Conservation (phyloP, 352 stramenopile genomes). For the Phytopythium mirpurense region DNA sequence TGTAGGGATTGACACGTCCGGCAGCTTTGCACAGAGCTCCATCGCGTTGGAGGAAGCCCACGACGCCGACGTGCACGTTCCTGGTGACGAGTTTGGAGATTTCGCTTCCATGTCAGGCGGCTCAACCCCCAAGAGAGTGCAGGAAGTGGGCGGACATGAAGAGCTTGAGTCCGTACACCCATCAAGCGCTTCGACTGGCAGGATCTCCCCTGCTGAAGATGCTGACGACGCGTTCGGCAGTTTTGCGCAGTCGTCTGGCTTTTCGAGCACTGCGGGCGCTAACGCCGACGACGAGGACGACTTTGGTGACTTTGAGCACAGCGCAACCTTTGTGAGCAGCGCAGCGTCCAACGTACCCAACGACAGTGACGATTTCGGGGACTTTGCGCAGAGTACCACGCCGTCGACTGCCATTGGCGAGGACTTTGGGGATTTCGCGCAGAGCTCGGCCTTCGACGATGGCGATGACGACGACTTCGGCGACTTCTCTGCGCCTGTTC, state of each 20-base stretch:
- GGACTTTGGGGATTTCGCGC: conserved; percentile 35
- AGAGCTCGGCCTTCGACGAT: conserved; percentile 12
- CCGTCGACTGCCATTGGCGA: conserved; percentile 9
- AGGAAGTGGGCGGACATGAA: too few relatives aligned
- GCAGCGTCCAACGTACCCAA: conserved; percentile 2
- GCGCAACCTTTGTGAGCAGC: conserved; percentile 4
- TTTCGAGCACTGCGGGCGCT: neutral
- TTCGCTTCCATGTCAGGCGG: conserved; percentile 3
- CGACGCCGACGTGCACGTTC: neutral
- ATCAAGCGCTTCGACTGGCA: too few relatives aligned
- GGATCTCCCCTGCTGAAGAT: too few relatives aligned
- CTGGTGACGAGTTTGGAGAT: conserved; percentile 6
- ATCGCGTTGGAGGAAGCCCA: neutral
- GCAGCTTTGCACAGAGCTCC: conserved; percentile 28
- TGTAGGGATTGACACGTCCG: conserved; percentile 12
- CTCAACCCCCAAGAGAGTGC: too few relatives aligned
- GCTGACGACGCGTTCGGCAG: neutral
- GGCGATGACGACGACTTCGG: conserved; percentile 29
- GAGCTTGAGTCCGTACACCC: too few relatives aligned
- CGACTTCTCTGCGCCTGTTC: conserved; percentile 19
- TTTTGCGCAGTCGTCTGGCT: neutral
- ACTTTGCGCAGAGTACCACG: conserved; percentile 19
- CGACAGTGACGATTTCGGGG: conserved; percentile 32
- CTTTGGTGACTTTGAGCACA: conserved; percentile 14
- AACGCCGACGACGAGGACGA: neutral